Base-by-base conservation (phyloP, 2,329 filamentous ascomycete genomes). In the Claviceps cyperi region DNA sequence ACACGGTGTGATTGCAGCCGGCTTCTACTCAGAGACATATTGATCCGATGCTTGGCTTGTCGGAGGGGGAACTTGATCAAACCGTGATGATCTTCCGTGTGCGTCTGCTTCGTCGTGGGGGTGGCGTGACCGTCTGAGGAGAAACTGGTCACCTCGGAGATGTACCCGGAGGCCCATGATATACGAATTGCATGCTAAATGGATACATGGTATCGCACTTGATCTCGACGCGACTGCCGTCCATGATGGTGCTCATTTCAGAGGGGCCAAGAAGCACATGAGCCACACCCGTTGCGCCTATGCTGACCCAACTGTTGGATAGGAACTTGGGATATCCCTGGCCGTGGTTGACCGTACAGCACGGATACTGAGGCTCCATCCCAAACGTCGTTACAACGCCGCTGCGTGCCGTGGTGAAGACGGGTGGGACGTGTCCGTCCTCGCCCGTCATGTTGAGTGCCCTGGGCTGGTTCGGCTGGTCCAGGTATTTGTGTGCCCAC, bases 291-390 rank as follows among this genome's bases (percentile, higher is more conserved):
- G 64, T 62, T 2, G 63, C 56, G 3, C 68, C 70, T 3, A 66
- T 59, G 9, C 56, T 57, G 5, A 72, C 67, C 61, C 68, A 79
- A 51, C 69, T 69, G 50, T 69, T 65, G 9, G 72, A 60, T 58
- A 75, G 58, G 50, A 75, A 78, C 54, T 79, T 79, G 0, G 77
- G 75, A 53, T 72, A 76, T 8, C 72, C 77, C 55, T 78, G 75
- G 1, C 69, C 71, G 54, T 78, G 74, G 51, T 80, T 80, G 52
- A 80, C 76, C 1, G 75, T 77, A 55, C 76, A 80, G 60, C 76
- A 80, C 1, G 72, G 71, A 44, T 65, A 77, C 36, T 74, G 67
- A 2, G 72, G 72, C 50, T 76, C 74, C 14, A 77, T 61, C 1
- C 74, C 75, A 56, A 51, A 72, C 60, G 55, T 76, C 68, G 55